Evolutionary conservation across 805 yeast genomes (phyloP).

Genomic region (Blastobotrys peoriensis): DNA sequence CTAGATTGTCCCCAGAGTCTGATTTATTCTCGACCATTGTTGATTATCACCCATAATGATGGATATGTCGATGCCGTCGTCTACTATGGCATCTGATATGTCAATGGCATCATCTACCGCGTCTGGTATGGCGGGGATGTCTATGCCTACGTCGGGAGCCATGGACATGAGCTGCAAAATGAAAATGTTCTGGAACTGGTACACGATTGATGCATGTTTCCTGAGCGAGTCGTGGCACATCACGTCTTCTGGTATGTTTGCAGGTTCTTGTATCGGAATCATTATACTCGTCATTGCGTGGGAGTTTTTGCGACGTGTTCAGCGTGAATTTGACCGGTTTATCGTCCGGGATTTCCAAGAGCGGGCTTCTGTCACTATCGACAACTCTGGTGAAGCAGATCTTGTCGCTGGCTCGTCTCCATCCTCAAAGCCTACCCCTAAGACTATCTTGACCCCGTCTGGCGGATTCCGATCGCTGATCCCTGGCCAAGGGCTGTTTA

Average conservation of each 20-base stretch:
- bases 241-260: constrained; percentile 52
- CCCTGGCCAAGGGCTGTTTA: neutral
- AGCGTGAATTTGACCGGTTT: constrained; percentile 39
- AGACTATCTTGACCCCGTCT: neutral
- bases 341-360: constrained; percentile 21
- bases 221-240: constrained; percentile 61
- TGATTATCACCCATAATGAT: too few relatives aligned
- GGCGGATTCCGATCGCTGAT: neutral
- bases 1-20: too few relatives aligned
- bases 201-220: constrained; percentile 60
- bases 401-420: neutral
- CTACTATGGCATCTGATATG: neutral
- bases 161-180: constrained; percentile 31
- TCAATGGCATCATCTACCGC: constrained; percentile 10
- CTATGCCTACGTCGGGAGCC: constrained; percentile 13
- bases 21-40: too few relatives aligned
- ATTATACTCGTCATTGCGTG: constrained; percentile 51
- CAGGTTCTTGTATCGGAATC: constrained; percentile 70
- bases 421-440: neutral
- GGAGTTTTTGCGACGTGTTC: constrained; percentile 51
- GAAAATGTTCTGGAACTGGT: constrained; percentile 69
- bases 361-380: constrained; percentile 17
- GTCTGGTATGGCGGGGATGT: constrained; percentile 11
- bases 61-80: neutral
- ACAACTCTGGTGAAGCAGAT: neutral